Evolutionary conservation across 2,329 filamentous ascomycete species (phyloP), one percentile per base, ranked within the genome.

Genomic region (Trichoderma sp.): DNA sequence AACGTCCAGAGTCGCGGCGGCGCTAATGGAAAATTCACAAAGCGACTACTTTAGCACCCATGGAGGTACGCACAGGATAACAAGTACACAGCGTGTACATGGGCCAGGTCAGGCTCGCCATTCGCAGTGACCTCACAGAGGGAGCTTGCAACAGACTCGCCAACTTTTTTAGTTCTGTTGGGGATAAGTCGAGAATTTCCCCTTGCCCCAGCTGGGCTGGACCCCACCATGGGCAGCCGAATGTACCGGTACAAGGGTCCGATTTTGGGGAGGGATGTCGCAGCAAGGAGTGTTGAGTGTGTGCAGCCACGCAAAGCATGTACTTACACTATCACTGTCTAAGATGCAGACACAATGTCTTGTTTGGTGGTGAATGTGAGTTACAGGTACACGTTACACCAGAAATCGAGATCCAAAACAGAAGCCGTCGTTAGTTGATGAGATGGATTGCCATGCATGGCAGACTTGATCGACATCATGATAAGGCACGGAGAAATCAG

Each of bases 111-210:
- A 53, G 17, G 43, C 47, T 32, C 58, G 32, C 68, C 13, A 50
- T 59, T 28, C 59, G 20, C 58, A 58, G 64, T 62, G 61, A 66
- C 62, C 53, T 39, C 57, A 63, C 70, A 62, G 55, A 68, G 68
- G 72, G 73, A 71, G 68, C 68, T 72, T 58, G 50, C 34, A 70
- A 62, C 63, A 63, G 72, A 72, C 73, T 74, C 74, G 73, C 74
- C 74, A 76, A 75, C 72, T 63, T 75, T 77, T 82, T 81, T 80
- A 80, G 80, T 81, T 82, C 79, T 82, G 79, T 83, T 84, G 82
- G 82, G 82, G 82, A 82, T 79, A 74, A 68, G 74, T 72, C 70
- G 34, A 68, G 70, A 69, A 68, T 58, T 68, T 71, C 70, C 70
- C 70, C 58, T 67, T 71, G 70, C 68, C 59, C 68, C 68, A 70